phyloP scores from a whole-genome alignment of 2,329 filamentous ascomycete species.

The Colletotrichum plurivorum region DNA sequence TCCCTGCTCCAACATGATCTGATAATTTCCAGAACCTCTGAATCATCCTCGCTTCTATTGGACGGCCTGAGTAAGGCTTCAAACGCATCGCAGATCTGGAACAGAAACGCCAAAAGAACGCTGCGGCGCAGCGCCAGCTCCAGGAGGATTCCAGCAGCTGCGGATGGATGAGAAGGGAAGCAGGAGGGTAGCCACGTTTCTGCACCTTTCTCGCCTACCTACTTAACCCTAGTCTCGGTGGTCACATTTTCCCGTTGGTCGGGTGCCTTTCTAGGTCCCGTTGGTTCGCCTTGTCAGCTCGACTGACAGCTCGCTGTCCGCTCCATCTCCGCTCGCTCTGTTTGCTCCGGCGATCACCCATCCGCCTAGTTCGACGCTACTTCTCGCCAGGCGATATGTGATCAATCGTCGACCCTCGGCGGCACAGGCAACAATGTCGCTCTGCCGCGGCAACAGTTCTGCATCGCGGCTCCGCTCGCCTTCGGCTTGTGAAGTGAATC shows the following conservation, averaged over 20 bases:
- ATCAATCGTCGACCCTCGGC: slow-evolving; percentile 11
- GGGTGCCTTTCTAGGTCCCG: slow-evolving; percentile 18
- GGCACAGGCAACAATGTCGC: not conserved
- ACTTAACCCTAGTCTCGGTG: not conserved
- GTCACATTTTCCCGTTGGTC: not conserved
- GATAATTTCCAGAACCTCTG: slow-evolving; percentile 17
- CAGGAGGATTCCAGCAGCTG: slow-evolving; percentile 6
- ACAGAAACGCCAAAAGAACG: slow-evolving; percentile 22
- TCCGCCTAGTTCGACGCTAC: not conserved
- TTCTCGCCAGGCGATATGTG: not conserved
- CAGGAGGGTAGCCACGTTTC: slow-evolving; percentile 8
- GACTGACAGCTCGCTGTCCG: slow-evolving; percentile 8
- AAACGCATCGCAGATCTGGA: slow-evolving; percentile 25
- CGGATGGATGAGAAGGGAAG: not conserved
- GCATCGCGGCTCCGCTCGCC: not conserved
- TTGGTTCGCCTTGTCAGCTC: slow-evolving; percentile 25
- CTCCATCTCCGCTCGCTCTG: slow-evolving; percentile 2
- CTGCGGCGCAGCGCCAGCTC: slow-evolving; percentile 3
- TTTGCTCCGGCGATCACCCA: slow-evolving; percentile 14
- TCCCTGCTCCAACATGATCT: slow-evolving; percentile 32
- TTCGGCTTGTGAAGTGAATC: not conserved
- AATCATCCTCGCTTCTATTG: slow-evolving; percentile 19
- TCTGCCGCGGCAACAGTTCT: not conserved
- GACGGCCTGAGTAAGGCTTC: slow-evolving; percentile 19
- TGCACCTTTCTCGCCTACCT: not conserved